These are phyloP conservation scores for Phytophthora fragariaefolia DNA, from an alignment of 352 stramenopile genomes.

Conservation along the genomic window DNA sequence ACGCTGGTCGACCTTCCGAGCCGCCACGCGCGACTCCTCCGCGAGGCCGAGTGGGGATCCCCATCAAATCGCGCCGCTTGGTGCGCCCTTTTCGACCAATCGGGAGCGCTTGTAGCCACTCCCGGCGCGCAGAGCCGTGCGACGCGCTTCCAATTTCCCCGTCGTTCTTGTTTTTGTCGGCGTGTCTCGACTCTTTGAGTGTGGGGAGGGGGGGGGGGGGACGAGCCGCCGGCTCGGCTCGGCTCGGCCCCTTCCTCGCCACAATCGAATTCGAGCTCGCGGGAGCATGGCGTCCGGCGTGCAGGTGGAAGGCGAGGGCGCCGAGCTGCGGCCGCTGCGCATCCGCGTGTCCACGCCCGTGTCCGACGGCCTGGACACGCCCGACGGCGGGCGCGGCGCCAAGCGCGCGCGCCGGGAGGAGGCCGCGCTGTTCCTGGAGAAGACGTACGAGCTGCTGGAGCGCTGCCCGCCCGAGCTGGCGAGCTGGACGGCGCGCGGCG, in stretches of 20 bases:
- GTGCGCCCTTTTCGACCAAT: background rate
- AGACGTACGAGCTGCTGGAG: slow-evolving; percentile 92
- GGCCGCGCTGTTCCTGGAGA: slow-evolving; percentile 85
- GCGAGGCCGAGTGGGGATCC: background rate
- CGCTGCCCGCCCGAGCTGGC: slow-evolving; percentile 75
- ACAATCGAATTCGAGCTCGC: slow-evolving; percentile 28
- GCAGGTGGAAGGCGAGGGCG: slow-evolving; percentile 16
- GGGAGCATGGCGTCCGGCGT: slow-evolving; percentile 32
- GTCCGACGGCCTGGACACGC: slow-evolving; percentile 34
- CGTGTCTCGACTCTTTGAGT: slow-evolving; percentile 33
- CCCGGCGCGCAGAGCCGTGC: background rate
- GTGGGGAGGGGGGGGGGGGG: no score
- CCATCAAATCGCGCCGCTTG: background rate
- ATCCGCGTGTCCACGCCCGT: slow-evolving; percentile 43
- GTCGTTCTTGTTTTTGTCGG: no score
- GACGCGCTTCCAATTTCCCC: background rate
- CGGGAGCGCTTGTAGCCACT: background rate
- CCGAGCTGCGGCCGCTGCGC: slow-evolving; percentile 34
- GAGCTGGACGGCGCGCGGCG: slow-evolving; percentile 75
- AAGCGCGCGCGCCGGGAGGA: slow-evolving; percentile 60
- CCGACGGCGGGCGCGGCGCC: slow-evolving; percentile 9
- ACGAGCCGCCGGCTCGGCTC: background rate
- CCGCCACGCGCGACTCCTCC: background rate
- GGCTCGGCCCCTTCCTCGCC: background rate
- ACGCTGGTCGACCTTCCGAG: background rate